These are phyloP conservation scores for Dovyalis caffra DNA, from an alignment of 345 rosid genomes.

Conservation along the genomic window DNA sequence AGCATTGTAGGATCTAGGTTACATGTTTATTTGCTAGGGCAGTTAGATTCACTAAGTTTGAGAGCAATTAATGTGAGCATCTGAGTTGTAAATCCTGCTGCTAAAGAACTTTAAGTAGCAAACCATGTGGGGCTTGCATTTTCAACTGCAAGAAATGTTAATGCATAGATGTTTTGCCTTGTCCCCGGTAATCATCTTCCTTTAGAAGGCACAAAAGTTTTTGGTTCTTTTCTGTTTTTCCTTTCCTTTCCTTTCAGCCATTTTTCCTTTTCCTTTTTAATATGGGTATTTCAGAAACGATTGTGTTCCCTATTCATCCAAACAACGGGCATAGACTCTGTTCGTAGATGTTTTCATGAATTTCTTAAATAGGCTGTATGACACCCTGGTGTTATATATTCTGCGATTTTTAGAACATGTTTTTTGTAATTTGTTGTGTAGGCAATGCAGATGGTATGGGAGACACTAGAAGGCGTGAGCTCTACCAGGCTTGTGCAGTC, in stretches of 20 bases:
- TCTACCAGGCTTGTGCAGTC: constrained; percentile 65
- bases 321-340: not conserved
- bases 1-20: not conserved
- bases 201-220: not conserved
- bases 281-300: not conserved
- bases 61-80: not conserved
- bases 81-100: not conserved
- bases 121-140: not conserved
- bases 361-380: not conserved
- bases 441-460: constrained; percentile 88
- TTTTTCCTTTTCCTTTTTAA: not conserved
- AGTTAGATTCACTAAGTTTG: not conserved
- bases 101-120: not conserved
- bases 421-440: constrained; percentile 16
- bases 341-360: not conserved
- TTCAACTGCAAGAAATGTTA: not conserved
- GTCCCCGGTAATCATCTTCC: not conserved
- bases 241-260: not conserved
- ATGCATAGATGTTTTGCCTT: not conserved
- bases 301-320: not conserved
- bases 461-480: constrained; percentile 57
- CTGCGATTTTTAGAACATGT: not conserved
- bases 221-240: not conserved
- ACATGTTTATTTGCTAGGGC: not conserved
- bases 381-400: not conserved